Evolutionary conservation across 345 rosid species (phyloP).

Genomic region (Boechera retrofracta): DNA sequence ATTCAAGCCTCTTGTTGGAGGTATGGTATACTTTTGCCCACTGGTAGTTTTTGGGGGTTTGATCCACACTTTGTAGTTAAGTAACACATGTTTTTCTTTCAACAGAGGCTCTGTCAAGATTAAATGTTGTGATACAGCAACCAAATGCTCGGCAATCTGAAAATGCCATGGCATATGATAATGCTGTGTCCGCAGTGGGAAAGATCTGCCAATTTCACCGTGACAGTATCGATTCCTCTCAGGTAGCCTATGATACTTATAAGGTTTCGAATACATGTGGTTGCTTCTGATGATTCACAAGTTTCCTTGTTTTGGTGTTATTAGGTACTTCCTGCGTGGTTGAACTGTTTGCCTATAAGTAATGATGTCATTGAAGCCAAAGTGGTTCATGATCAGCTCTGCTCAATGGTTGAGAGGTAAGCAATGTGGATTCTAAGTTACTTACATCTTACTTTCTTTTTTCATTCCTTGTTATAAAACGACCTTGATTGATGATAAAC

Average conservation of each 20-base stretch:
- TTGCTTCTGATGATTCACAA: constrained; percentile 15
- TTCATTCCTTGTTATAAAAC: constrained; percentile 15
- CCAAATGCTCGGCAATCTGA: constrained; percentile 85
- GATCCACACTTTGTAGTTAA: neutral
- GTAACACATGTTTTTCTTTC: constrained; percentile 41
- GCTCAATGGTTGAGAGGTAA: constrained; percentile 96
- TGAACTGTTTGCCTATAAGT: constrained; percentile 92
- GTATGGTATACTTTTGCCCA: constrained; percentile 46
- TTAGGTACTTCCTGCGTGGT: constrained; percentile 97
- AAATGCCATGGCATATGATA: constrained; percentile 96
- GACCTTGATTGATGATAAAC: constrained; percentile 19
- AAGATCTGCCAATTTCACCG: constrained; percentile 94
- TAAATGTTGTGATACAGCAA: constrained; percentile 81
- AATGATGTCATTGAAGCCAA: constrained; percentile 98
- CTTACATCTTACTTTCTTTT: neutral
- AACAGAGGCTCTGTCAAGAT: constrained; percentile 95
- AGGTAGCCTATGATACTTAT: constrained; percentile 53
- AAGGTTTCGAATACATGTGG: neutral
- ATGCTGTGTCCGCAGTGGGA: constrained; percentile 99
- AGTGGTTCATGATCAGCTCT: constrained; percentile 95
- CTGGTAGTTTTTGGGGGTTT: constrained; percentile 5
- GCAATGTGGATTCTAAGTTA: neutral
- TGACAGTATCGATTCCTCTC: constrained; percentile 82
- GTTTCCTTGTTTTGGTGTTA: neutral
- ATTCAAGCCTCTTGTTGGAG: constrained; percentile 96